phyloP scores from a whole-genome alignment of 2,329 filamentous ascomycete genomes.

The Akanthomyces lecanii region DNA sequence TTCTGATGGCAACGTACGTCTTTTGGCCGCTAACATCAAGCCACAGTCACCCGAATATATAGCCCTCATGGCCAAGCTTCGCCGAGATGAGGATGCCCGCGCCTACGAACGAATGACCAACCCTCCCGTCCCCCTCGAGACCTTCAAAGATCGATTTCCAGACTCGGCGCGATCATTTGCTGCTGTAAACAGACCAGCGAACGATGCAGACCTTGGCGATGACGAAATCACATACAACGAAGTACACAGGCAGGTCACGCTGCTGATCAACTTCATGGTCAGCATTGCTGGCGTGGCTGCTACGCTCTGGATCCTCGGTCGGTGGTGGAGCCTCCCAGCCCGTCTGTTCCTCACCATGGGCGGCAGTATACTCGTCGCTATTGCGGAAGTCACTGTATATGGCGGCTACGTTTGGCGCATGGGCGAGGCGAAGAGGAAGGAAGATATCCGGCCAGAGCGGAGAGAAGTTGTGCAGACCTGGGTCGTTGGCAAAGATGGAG shows the following conservation, averaged over 20 bases:
- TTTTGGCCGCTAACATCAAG: slow-evolving; percentile 28
- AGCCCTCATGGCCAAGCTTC: slow-evolving; percentile 79
- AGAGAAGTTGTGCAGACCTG: slow-evolving; percentile 70
- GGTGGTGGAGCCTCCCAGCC: slow-evolving; percentile 70
- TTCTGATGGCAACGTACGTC: slow-evolving; percentile 52
- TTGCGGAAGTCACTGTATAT: slow-evolving; percentile 76
- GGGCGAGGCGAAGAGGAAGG: slow-evolving; percentile 61
- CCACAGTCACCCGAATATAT: slow-evolving; percentile 73
- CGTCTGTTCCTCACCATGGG: slow-evolving; percentile 67
- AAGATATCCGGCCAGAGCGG: slow-evolving; percentile 57
- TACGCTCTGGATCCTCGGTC: slow-evolving; percentile 72
- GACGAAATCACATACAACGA: slow-evolving; percentile 68
- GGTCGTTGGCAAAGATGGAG: slow-evolving; percentile 49
- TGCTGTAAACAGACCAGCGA: slow-evolving; percentile 46
- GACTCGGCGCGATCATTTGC: slow-evolving; percentile 52
- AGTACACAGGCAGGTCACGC: slow-evolving; percentile 72
- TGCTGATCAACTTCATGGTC: slow-evolving; percentile 86
- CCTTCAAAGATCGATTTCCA: slow-evolving; percentile 57
- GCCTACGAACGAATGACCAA: slow-evolving; percentile 78
- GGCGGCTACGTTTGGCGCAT: slow-evolving; percentile 69
- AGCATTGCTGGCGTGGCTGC: slow-evolving; percentile 76
- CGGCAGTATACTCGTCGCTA: slow-evolving; percentile 63
- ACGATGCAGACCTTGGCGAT: slow-evolving; percentile 45
- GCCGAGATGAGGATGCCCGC: slow-evolving; percentile 74
- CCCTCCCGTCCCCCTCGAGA: slow-evolving; percentile 50